These are phyloP conservation scores for Phaeosphaeria sp. DNA, from an alignment of 2,329 filamentous ascomycete species.

Conservation along the genomic window DNA sequence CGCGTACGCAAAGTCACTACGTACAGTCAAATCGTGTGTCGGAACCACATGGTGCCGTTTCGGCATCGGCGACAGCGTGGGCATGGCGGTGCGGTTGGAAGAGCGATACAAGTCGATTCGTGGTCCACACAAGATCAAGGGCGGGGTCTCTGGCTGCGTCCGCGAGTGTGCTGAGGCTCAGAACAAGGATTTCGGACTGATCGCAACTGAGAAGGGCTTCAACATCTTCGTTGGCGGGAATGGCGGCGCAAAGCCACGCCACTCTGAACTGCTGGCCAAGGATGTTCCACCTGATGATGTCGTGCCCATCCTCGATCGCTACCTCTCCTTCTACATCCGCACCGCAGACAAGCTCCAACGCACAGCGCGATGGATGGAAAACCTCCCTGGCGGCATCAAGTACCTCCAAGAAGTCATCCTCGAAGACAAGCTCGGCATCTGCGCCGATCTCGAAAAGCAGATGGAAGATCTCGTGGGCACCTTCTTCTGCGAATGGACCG, in stretches of 20 bases:
- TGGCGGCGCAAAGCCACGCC: slow-evolving; percentile 82
- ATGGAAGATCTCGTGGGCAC: slow-evolving; percentile 85
- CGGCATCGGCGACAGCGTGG: slow-evolving; percentile 87
- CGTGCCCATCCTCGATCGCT: slow-evolving; percentile 83
- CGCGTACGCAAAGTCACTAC: slow-evolving; percentile 86
- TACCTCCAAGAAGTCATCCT: slow-evolving; percentile 85
- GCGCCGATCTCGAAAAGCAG: slow-evolving; percentile 81
- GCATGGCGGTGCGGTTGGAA: slow-evolving; percentile 86
- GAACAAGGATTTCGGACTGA: slow-evolving; percentile 91
- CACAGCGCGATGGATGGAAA: slow-evolving; percentile 87
- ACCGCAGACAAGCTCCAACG: slow-evolving; percentile 90
- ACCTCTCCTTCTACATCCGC: slow-evolving; percentile 91
- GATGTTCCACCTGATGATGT: slow-evolving; percentile 85
- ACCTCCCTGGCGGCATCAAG: slow-evolving; percentile 79
- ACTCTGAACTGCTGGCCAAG: slow-evolving; percentile 83
- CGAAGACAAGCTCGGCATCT: slow-evolving; percentile 85
- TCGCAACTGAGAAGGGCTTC: slow-evolving; percentile 91
- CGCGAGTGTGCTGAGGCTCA: slow-evolving; percentile 91
- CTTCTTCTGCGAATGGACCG: slow-evolving; percentile 93
- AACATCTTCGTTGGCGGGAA: slow-evolving; percentile 93
- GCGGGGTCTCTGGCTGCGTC: slow-evolving; percentile 89
- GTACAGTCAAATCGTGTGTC: slow-evolving; percentile 91
- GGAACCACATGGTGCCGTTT: slow-evolving; percentile 91
- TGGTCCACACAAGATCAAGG: slow-evolving; percentile 90
- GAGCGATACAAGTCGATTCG: slow-evolving; percentile 92